Evolutionary conservation across 495 filamentous ascomycete genomes (phyloP).

Genomic region (Lasiosphaeria hispida): DNA sequence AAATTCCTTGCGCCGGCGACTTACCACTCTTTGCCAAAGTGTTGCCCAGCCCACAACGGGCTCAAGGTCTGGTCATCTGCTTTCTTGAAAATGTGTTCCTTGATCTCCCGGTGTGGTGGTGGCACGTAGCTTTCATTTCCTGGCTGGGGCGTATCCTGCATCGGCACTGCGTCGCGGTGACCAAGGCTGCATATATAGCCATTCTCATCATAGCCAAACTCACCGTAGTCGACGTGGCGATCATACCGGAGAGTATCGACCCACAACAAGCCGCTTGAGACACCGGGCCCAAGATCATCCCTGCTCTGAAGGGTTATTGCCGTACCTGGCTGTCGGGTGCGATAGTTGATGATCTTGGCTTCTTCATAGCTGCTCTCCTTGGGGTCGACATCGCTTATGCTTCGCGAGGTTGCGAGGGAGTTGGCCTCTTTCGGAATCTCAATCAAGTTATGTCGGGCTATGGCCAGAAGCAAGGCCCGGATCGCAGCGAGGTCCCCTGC

Average conservation of each 20-base stretch:
- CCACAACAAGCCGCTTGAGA: background rate
- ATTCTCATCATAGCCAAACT: conserved; percentile 3
- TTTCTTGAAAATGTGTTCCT: conserved; percentile 3
- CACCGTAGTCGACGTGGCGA: background rate
- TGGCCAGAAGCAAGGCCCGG: too few species aligned
- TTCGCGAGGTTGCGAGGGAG: too few species aligned
- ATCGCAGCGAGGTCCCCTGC: too few species aligned
- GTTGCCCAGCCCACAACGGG: background rate
- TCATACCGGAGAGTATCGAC: background rate
- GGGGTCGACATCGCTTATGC: too few species aligned
- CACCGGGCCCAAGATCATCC: background rate
- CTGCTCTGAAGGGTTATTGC: background rate
- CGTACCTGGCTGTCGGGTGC: background rate
- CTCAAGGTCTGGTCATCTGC: background rate
- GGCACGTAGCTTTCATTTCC: background rate
- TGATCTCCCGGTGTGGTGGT: background rate
- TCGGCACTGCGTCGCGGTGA: background rate
- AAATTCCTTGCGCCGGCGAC: background rate
- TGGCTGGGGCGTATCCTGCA: background rate
- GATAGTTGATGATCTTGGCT: background rate
- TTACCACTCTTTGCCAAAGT: conserved; percentile 1
- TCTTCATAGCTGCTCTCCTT: background rate
- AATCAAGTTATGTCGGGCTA: too few species aligned
- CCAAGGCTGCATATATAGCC: background rate
- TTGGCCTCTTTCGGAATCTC: too few species aligned